Conservation (phyloP, 1,139 yeast species). For the Starmera stellimalicola region DNA sequence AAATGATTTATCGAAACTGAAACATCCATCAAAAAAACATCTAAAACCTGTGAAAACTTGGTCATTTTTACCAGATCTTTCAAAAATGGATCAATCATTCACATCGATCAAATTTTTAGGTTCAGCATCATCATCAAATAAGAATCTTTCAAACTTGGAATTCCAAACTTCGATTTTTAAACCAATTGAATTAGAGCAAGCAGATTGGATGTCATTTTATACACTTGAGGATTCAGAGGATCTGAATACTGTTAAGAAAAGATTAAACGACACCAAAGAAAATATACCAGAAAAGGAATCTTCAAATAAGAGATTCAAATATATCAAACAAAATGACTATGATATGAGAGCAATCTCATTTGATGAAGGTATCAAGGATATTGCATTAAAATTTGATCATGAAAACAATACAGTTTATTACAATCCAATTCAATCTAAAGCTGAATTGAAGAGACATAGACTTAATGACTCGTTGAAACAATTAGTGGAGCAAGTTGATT, state of each 20-base stretch:
- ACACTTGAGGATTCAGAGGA: slow-evolving; percentile 39
- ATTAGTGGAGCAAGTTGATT: slow-evolving; percentile 40
- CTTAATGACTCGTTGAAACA: slow-evolving; percentile 43
- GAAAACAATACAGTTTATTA: slow-evolving; percentile 56
- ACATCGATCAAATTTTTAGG: slow-evolving; percentile 69
- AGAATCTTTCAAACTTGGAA: slow-evolving; percentile 22
- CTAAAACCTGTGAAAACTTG: slow-evolving; percentile 70
- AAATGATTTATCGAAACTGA: slow-evolving; percentile 33
- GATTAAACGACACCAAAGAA: slow-evolving; percentile 31
- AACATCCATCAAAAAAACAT: slow-evolving; percentile 71
- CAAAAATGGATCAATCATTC: slow-evolving; percentile 74
- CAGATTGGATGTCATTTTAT: slow-evolving; percentile 80
- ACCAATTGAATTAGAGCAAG: slow-evolving; percentile 65
- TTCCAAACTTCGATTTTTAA: slow-evolving; percentile 62
- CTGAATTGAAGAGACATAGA: slow-evolving; percentile 80
- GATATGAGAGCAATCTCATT: slow-evolving; percentile 58
- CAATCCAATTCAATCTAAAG: slow-evolving; percentile 68
- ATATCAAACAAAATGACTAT: slow-evolving; percentile 65
- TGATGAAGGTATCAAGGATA: slow-evolving; percentile 44
- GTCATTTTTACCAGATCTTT: slow-evolving; percentile 83
- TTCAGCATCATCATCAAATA: slow-evolving; percentile 50
- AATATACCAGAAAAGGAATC: slow-evolving; percentile 35
- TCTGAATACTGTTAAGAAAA: slow-evolving; percentile 30
- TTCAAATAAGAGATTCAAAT: slow-evolving; percentile 39
- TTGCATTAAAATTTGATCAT: slow-evolving; percentile 43